Evolutionary conservation across 139 green algal species (phyloP), one percentile per base, ranked within the genome.

Genomic region (Bryopsis sp.): DNA sequence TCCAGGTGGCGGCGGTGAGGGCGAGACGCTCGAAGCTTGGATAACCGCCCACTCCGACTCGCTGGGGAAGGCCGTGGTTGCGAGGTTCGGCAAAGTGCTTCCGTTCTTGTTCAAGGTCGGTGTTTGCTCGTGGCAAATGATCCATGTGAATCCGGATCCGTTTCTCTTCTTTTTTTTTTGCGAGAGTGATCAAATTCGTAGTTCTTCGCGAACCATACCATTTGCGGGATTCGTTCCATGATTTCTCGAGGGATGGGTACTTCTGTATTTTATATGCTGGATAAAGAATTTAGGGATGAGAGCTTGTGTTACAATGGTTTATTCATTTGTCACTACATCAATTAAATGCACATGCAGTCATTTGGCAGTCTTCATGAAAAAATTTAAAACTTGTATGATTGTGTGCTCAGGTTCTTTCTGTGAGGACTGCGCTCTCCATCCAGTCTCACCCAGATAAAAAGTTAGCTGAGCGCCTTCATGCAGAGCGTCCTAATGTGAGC

Each of bases 391-490:
- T 50, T 11, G 43, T 50, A 50, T 50, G 43, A 50, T 19, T 50
- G 15, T 50, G 43, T 15, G 39, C 48, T 43, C 67, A 88, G 84
- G 78, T 98, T 11, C 76, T 98, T n/a, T 91, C 81, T 2, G 89
- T 98, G 37, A 43, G 76, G n/a, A 97, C 88, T 48, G 94, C 92
- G 2, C 84, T 99, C 32, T 96, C 88, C 43, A 99, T 99, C 47
- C 94, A 99, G 74, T 94, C 91, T 2, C 94, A 99, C 68, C 94
- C 94, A 3, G 91, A 99, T 82, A 98, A 98, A 82, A 54, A 72
- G 43, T 81, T 98, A 15, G 94, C 94, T 26, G 84, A 95, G 77
- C 68, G 67, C 32, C 82, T 99, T 24, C 90, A 98, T 73, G 72
- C 73, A 1, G 66, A 87, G 28, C 67, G 78, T 26, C 94, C 93